Base-by-base conservation (phyloP, 306 rosid genomes). In the Vigna nakashimae region DNA sequence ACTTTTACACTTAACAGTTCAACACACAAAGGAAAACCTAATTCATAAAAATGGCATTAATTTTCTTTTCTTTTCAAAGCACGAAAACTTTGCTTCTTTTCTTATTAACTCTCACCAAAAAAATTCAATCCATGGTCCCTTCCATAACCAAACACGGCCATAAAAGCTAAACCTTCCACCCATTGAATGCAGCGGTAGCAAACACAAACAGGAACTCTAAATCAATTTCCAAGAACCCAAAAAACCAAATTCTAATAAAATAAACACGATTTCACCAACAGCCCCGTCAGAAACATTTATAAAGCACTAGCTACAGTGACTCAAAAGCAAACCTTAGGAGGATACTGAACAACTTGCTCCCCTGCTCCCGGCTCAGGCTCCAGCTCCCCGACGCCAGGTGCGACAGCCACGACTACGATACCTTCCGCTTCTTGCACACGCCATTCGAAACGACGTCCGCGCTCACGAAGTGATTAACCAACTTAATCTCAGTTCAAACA, bases 291-390 rank as follows among this genome's bases (percentile, higher is more conserved):
- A 66, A 66, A 3, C 65, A 1, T 13, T 46, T 16, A 26, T 13
- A 78, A 36, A 60, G 17, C 13, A 68, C 43, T 40, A 26, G 43
- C 18, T 51, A 8, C 18, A 75, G 75, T 68, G 11, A 81, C 58
- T 46, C 36, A 50, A 43, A 74, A 68, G 59, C 46, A 7, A 26
- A 93, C 98, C 97, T 90, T 89, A 7, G 97, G 78, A 18, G 6
- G 91, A 71, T 71, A 48, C 84, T 84, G 97, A 59, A 84, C 87
- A 50, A n/a, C n/a, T n/a, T n/a, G n/a, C n/a, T n/a, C n/a, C n/a
- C n/a, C n/a, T n/a, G n/a, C n/a, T n/a, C n/a, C n/a, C n/a, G n/a
- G n/a, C n/a, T n/a, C n/a, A n/a, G n/a, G n/a, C n/a, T n/a, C n/a
- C n/a, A n/a, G n/a, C n/a, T n/a, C n/a, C n/a, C n/a, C n/a, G n/a